Conservation (phyloP, 2,329 filamentous ascomycete species). For the Trichoderma sp. region DNA sequence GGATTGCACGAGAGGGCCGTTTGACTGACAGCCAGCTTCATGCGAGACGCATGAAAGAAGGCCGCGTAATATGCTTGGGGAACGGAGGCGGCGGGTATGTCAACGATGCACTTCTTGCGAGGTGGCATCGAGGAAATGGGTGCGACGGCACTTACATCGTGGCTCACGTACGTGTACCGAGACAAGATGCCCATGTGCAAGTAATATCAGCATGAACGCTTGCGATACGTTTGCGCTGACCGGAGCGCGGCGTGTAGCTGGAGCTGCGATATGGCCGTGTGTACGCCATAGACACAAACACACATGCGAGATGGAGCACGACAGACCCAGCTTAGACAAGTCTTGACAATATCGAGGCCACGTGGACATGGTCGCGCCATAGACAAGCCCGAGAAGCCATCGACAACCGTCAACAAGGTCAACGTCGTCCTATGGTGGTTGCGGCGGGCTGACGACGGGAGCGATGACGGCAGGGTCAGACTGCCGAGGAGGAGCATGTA, state of each 20-base stretch:
- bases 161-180: neutral
- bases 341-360: conserved; percentile 13
- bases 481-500: conserved; percentile 3
- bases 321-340: neutral
- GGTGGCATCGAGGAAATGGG: neutral
- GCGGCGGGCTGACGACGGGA: neutral
- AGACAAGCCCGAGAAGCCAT: conserved; percentile 6
- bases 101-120: neutral
- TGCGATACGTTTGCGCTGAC: no score
- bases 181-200: neutral
- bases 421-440: neutral
- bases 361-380: conserved; percentile 21
- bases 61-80: neutral
- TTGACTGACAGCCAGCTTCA: neutral
- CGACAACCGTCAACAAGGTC: neutral
- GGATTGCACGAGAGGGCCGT: neutral
- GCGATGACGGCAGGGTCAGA: conserved; percentile 9
- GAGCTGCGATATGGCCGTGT: no score
- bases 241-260: neutral
- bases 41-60: conserved; percentile 17
- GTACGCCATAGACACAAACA: no score
- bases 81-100: no score
- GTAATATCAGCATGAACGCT: neutral
- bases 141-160: conserved; percentile 2
- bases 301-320: neutral